These are phyloP conservation scores for Jatropha curcas DNA, from an alignment of 345 rosid species.

Conservation along the genomic window DNA sequence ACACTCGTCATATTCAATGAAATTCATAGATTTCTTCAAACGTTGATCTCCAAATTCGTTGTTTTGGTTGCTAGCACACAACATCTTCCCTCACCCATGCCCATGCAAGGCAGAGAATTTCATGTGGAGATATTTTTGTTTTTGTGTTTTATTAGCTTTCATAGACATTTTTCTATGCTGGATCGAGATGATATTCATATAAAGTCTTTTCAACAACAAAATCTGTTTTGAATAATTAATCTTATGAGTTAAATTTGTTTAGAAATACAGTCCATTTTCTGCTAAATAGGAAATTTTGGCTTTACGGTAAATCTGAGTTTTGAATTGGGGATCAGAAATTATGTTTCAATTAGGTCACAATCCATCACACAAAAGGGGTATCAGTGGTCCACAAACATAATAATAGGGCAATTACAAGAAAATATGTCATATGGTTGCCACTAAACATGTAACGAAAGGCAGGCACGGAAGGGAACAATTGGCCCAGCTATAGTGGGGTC, in stretches of 20 bases:
- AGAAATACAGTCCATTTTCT: too few species aligned
- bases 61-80: background rate
- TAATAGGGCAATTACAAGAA: background rate
- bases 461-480: background rate
- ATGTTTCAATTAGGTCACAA: background rate
- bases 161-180: too few species aligned
- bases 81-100: too few species aligned
- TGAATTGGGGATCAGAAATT: background rate
- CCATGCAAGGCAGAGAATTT: too few species aligned
- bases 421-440: background rate
- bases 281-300: background rate
- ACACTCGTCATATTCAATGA: slow-evolving; percentile 27
- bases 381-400: background rate
- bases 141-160: too few species aligned
- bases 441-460: background rate
- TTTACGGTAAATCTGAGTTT: too few species aligned
- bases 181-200: too few species aligned
- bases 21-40: slow-evolving; percentile 7
- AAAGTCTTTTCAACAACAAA: too few species aligned
- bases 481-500: background rate
- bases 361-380: too few species aligned
- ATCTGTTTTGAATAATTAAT: too few species aligned
- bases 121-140: too few species aligned
- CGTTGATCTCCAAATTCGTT: background rate
- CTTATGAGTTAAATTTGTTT: too few species aligned